Conservation (phyloP, 2,329 filamentous ascomycete genomes). For the Periconia sp. region DNA sequence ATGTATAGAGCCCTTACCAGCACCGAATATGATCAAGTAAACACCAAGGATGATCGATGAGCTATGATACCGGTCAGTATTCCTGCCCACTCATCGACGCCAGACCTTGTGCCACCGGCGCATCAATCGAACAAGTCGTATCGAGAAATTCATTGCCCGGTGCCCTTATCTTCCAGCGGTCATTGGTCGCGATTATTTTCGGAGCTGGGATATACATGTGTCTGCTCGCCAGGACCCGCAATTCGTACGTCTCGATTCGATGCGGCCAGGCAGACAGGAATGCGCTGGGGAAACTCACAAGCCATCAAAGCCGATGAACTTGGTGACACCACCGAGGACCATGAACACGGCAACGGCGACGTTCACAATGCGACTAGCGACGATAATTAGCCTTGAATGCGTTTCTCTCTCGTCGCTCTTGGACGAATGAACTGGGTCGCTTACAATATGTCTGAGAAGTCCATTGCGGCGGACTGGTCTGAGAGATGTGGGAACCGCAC, state of each 20-base stretch:
- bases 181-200: too few relatives aligned
- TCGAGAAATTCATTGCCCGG: neutral
- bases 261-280: neutral
- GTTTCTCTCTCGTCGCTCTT: conserved; percentile 9
- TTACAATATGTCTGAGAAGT: conserved; percentile 91
- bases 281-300: conserved; percentile 44
- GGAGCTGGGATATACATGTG: too few relatives aligned
- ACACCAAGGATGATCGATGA: conserved; percentile 75
- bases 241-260: too few relatives aligned
- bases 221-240: too few relatives aligned
- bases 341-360: conserved; percentile 84
- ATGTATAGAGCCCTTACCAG: conserved; percentile 58
- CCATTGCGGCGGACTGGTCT: conserved; percentile 59
- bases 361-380: conserved; percentile 85
- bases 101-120: neutral
- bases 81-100: neutral
- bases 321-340: conserved; percentile 77
- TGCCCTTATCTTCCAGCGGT: too few relatives aligned
- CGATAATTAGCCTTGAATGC: conserved; percentile 16
- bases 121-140: neutral
- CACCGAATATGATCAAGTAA: conserved; percentile 90
- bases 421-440: conserved; percentile 38
- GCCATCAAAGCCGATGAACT: conserved; percentile 61
- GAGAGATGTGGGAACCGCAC: conserved; percentile 38
- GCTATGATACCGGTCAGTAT: conserved; percentile 47